phyloP scores from a whole-genome alignment of 805 yeast genomes.

The Candida peoriensis region DNA sequence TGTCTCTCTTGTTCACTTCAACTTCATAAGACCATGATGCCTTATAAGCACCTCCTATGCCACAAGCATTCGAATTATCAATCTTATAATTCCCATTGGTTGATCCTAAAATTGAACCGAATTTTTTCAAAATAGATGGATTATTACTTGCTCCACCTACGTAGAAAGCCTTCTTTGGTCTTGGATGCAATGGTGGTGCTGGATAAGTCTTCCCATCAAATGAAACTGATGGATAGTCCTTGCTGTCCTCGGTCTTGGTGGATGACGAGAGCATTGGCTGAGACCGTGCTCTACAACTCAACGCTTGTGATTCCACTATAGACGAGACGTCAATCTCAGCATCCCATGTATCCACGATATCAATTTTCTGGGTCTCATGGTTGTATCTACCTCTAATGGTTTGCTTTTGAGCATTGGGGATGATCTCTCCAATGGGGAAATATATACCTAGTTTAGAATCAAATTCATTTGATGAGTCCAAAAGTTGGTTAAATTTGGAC shows the following conservation, averaged over 20 bases:
- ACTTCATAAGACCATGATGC: slow-evolving; percentile 61
- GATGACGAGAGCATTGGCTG: slow-evolving; percentile 64
- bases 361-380: slow-evolving; percentile 22
- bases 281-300: slow-evolving; percentile 75
- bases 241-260: background rate
- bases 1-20: slow-evolving; percentile 2
- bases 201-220: slow-evolving; percentile 29
- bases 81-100: slow-evolving; percentile 60
- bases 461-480: slow-evolving; percentile 32
- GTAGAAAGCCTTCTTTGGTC: slow-evolving; percentile 67
- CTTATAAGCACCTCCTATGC: slow-evolving; percentile 84
- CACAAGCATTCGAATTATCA: slow-evolving; percentile 86
- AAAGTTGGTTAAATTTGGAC: slow-evolving; percentile 54
- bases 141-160: slow-evolving; percentile 90
- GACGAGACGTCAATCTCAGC: slow-evolving; percentile 63
- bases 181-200: slow-evolving; percentile 24
- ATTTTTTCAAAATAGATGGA: slow-evolving; percentile 56
- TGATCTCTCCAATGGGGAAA: slow-evolving; percentile 88
- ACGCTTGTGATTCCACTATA: slow-evolving; percentile 82
- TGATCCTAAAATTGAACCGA: slow-evolving; percentile 63
- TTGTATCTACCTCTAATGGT: slow-evolving; percentile 46
- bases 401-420: slow-evolving; percentile 73
- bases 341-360: slow-evolving; percentile 38
- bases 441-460: slow-evolving; percentile 63
- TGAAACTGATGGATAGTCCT: slow-evolving; percentile 15